Base-by-base conservation (phyloP, 2,329 filamentous ascomycete species). In the Clarireedia paspali region DNA sequence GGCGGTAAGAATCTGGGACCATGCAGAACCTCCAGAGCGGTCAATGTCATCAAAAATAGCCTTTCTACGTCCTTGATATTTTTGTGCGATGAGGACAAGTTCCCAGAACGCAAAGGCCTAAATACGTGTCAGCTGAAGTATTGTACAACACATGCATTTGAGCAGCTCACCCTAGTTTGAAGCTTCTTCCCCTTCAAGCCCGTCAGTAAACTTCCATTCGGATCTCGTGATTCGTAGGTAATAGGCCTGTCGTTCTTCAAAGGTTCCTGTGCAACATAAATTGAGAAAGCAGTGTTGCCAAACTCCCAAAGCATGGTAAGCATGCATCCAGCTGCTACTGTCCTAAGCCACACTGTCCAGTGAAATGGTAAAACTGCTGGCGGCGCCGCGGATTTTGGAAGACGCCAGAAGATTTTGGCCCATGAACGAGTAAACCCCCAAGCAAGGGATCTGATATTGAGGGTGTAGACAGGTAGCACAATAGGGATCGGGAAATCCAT, bases 61-160 rank as follows among this genome's bases (percentile, higher is more conserved):
- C 70, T 87, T 88, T 52, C 92, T 82, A 30, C 66, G 84, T n/a
- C 83, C 78, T 15, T 85, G 78, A 60, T 88, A 91, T 53, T 83
- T 80, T 56, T 87, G 81, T 39, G 88, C 85, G 63, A 96, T 95
- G 55, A 89, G 78, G 30, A 84, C 83, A 27, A 96, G 76, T 68
- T 97, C 92, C 91, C 91, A 96, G 71, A 95, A 87, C 15, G 92
- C 91, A 70, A 95, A 95, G 0, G 83, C 80, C 80, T 88, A 57
- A 1, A 23, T n/a, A 42, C 20, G 20, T 47, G 67, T 58, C 68
- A 64, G 36, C 26, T 39, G 3, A 36, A 36, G 27, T 15, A 40
- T 44, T 42, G 40, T 36, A n/a, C 40, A 42, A 5, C 10, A 9
- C 17, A 14, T 17, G 20, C 6, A 30, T n/a, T 27, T 2, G 34